Conservation (phyloP, 768 basidiomycete species). For the Boletales sp. region DNA sequence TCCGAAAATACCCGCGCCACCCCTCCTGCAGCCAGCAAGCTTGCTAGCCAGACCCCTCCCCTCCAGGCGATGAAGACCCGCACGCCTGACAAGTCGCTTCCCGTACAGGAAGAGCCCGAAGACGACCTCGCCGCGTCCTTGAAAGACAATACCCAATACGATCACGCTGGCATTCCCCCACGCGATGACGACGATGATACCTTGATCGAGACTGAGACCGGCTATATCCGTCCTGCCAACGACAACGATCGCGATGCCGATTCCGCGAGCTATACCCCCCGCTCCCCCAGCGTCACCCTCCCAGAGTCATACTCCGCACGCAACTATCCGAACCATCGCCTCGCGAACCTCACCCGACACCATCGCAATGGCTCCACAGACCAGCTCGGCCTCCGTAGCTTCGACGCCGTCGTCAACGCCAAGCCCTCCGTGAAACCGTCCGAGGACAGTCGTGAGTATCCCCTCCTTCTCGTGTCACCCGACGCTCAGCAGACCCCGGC, state of each 20-base stretch:
- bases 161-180: conserved; percentile 33
- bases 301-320: conserved; percentile 42
- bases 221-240: conserved; percentile 32
- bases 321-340: conserved; percentile 28
- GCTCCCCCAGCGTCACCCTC: conserved; percentile 60
- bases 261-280: conserved; percentile 59
- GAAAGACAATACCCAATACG: conserved; percentile 40
- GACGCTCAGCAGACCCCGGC: conserved; percentile 15
- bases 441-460: conserved; percentile 30
- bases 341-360: conserved; percentile 43
- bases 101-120: conserved; percentile 73
- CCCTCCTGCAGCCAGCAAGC: conserved; percentile 35
- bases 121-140: conserved; percentile 46
- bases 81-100: conserved; percentile 69
- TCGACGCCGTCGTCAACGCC: conserved; percentile 57
- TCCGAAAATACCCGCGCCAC: conserved; percentile 26
- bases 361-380: conserved; percentile 58
- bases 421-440: conserved; percentile 29
- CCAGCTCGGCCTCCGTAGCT: conserved; percentile 54
- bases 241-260: conserved; percentile 43
- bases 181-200: conserved; percentile 48
- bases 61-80: conserved; percentile 49
- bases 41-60: conserved; percentile 54
- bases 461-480: conserved; percentile 5
- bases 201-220: conserved; percentile 38